phyloP scores from a whole-genome alignment of 345 rosid genomes.

The Moringa oleifera region DNA sequence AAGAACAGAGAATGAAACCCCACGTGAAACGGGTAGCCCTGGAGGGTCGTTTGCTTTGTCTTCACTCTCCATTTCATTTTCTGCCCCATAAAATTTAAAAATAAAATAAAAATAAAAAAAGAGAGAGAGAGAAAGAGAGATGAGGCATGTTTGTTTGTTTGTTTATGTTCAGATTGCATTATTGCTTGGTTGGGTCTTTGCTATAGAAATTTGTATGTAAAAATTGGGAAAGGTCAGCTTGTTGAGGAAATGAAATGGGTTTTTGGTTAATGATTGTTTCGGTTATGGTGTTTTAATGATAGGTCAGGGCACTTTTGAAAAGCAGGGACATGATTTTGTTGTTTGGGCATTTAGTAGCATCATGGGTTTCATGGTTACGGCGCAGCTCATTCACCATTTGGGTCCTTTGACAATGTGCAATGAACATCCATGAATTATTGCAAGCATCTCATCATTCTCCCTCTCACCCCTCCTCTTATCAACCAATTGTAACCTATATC shows the following conservation, averaged over 20 bases:
- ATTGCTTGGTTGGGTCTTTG: constrained; percentile 14
- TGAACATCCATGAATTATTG: background rate
- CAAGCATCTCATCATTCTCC: no score
- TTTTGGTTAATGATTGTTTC: no score
- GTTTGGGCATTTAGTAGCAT: background rate
- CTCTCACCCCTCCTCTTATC: no score
- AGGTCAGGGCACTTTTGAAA: background rate
- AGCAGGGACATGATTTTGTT: constrained; percentile 11
- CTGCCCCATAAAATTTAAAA: background rate
- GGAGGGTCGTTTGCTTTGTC: background rate
- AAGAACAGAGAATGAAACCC: constrained; percentile 14
- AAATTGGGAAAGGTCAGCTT: no score
- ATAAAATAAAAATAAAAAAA: no score
- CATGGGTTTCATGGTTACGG: constrained; percentile 4
- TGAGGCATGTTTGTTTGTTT: background rate
- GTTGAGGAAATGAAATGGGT: no score
- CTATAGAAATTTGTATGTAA: no score
- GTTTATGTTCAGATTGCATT: background rate
- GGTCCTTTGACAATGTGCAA: constrained; percentile 5
- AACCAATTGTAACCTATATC: no score
- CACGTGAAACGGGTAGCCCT: background rate
- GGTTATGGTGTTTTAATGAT: constrained; percentile 4
- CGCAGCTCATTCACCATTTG: no score
- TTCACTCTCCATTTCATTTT: background rate
- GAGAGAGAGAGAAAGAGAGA: no score